A percentile compares a stretch with the other conserved stretches of the same genome.
These are phyloP conservation scores for Rhizophagus clarus DNA, from an alignment of 192 early-diverging fungal species.

Conservation along the genomic window DNA sequence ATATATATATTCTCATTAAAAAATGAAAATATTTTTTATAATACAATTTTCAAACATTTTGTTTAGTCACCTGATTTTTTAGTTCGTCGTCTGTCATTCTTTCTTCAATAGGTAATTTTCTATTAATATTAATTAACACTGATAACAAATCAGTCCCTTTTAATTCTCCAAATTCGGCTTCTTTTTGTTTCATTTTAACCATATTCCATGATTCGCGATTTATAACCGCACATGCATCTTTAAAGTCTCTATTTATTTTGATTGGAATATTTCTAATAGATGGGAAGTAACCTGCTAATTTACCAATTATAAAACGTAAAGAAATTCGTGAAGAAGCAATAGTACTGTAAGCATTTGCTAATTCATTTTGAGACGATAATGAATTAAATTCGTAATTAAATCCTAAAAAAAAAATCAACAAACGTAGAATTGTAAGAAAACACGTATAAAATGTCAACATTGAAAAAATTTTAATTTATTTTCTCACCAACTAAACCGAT, in stretches of 20 bases:
- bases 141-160: slow-evolving; percentile 47
- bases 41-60: too few relatives aligned
- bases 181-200: slow-evolving; percentile 37
- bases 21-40: too few relatives aligned
- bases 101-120: slow-evolving; percentile 39
- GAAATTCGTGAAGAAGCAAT: slow-evolving; percentile 33
- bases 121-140: slow-evolving; percentile 44
- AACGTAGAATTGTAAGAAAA: background rate
- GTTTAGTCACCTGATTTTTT: slow-evolving; percentile 36
- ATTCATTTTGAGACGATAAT: slow-evolving; percentile 41
- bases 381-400: too few relatives aligned
- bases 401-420: too few relatives aligned
- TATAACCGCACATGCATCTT: slow-evolving; percentile 30
- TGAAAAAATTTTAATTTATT: too few relatives aligned
- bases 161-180: slow-evolving; percentile 20
- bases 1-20: too few relatives aligned
- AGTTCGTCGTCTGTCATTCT: slow-evolving; percentile 49
- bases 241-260: background rate
- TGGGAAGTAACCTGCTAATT: slow-evolving; percentile 35
- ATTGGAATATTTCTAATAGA: slow-evolving; percentile 33
- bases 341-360: slow-evolving; percentile 46
- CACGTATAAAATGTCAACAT: slow-evolving; percentile 42
- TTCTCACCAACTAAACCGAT: slow-evolving; percentile 44
- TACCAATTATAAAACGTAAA: slow-evolving; percentile 35
- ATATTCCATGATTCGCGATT: slow-evolving; percentile 37